Evolutionary conservation across 176 grass and related monocot species (phyloP).

Genomic region (Melocanna baccifera): DNA sequence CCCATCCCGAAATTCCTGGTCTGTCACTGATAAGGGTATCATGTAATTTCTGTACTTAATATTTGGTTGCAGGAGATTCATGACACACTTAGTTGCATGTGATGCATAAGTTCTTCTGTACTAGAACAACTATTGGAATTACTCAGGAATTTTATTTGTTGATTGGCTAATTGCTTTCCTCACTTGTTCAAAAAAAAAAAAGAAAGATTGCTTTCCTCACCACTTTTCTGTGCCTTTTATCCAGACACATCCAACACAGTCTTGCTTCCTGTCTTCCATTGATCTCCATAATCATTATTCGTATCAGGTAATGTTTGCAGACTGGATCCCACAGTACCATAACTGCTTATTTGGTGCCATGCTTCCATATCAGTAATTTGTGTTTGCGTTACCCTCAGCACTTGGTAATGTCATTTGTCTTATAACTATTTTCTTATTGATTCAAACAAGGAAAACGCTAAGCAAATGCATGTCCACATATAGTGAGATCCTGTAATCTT

Average conservation of each 20-base stretch:
- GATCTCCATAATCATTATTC: constrained; percentile 99
- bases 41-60: constrained; percentile 9
- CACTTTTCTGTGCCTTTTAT: constrained; percentile 25
- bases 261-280: constrained; percentile 98
- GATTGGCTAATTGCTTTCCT: neutral
- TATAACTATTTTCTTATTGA: neutral
- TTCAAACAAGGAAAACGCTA: neutral
- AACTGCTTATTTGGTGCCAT: neutral
- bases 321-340: constrained; percentile 21
- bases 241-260: constrained; percentile 97
- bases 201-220: neutral
- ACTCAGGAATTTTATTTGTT: neutral
- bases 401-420: constrained; percentile 13
- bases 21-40: too few relatives aligned
- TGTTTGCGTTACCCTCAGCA: constrained; percentile 8
- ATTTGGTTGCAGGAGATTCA: constrained; percentile 11
- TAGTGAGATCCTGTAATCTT: neutral
- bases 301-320: constrained; percentile 75
- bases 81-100: constrained; percentile 15
- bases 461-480: neutral
- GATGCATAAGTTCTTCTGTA: constrained; percentile 10
- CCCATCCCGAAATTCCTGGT: too few relatives aligned
- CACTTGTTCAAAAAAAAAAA: neutral
- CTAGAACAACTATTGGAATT: neutral
- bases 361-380: neutral